Evolutionary conservation across 106 monocot species (phyloP).

Genomic region (Iris macrosiphon): DNA sequence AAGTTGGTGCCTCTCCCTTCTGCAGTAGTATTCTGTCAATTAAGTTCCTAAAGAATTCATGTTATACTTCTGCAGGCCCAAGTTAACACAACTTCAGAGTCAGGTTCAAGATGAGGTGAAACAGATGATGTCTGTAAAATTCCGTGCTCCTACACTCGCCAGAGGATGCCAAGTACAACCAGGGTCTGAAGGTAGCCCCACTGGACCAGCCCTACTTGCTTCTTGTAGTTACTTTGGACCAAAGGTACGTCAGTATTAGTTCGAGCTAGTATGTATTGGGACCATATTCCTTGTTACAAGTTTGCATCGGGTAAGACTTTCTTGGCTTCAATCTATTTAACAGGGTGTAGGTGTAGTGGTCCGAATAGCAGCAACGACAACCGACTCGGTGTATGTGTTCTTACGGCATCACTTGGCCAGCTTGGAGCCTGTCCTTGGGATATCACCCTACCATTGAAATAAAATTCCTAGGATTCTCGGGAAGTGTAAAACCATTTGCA

Average conservation of each 20-base stretch:
- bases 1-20: no score
- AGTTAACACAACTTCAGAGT: slow-evolving; percentile 49
- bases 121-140: slow-evolving; percentile 53
- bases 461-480: no score
- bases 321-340: no score
- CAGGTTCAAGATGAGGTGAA: slow-evolving; percentile 58
- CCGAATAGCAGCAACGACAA: slow-evolving; percentile 54
- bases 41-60: not conserved
- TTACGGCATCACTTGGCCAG: slow-evolving; percentile 38
- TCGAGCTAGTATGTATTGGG: no score
- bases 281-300: no score
- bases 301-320: no score
- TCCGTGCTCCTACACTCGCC: slow-evolving; percentile 26
- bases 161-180: slow-evolving; percentile 13
- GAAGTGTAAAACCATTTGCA: no score
- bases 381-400: slow-evolving; percentile 65
- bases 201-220: slow-evolving; percentile 52
- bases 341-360: slow-evolving; percentile 65
- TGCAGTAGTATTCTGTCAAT: not conserved
- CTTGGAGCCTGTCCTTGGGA: slow-evolving; percentile 65
- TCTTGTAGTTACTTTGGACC: slow-evolving; percentile 91
- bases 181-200: slow-evolving; percentile 10
- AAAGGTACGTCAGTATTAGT: slow-evolving; percentile 33
- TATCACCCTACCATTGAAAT: slow-evolving; percentile 37
- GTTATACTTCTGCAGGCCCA: slow-evolving; percentile 43